Evolutionary conservation across 129 eudicot species (phyloP).

Genomic region (Erigeron canadensis): DNA sequence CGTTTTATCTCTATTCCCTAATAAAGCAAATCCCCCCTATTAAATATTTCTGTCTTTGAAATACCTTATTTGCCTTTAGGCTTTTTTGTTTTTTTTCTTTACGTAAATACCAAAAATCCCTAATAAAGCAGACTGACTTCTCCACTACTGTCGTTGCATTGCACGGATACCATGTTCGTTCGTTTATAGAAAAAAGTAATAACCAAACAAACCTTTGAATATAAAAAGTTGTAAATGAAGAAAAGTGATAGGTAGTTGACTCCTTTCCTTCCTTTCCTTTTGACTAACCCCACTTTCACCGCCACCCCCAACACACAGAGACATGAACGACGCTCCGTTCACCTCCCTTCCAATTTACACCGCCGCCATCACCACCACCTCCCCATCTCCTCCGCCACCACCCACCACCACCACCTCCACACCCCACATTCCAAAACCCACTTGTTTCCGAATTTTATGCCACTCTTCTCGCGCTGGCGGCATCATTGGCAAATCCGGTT

Average conservation of each 20-base stretch:
- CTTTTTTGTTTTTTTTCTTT: too few species aligned
- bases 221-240: too few species aligned
- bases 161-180: too few species aligned
- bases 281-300: neutral
- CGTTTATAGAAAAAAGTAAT: too few species aligned
- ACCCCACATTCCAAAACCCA: conserved; percentile 28
- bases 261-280: neutral
- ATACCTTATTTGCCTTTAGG: too few species aligned
- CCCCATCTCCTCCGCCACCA: conserved; percentile 17
- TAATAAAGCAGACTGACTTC: too few species aligned
- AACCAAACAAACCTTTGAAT: too few species aligned
- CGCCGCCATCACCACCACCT: conserved; percentile 31
- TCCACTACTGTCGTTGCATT: too few species aligned
- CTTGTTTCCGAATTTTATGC: conserved; percentile 59
- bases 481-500: conserved; percentile 72
- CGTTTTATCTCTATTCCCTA: too few species aligned
- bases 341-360: conserved; percentile 35
- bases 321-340: conserved; percentile 26
- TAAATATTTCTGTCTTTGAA: too few species aligned
- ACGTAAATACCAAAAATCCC: too few species aligned
- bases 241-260: neutral
- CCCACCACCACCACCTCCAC: neutral
- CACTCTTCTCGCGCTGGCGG: conserved; percentile 69
- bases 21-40: too few species aligned
- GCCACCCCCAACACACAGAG: neutral